Evolutionary conservation across 768 basidiomycete species (phyloP), one percentile per base, ranked within the genome.

Genomic region (Amanita polypyramis): DNA sequence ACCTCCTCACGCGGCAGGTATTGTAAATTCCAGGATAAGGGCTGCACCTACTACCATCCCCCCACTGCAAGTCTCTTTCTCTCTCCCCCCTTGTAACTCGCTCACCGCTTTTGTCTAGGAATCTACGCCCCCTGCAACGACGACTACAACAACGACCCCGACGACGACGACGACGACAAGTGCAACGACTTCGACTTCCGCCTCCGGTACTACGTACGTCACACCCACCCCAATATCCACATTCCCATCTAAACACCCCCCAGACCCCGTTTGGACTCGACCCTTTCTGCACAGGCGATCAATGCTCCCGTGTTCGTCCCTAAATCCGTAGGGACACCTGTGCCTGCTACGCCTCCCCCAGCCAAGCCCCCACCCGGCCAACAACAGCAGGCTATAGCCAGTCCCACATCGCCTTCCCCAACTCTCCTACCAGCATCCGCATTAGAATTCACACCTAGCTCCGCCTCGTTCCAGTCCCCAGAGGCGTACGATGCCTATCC

Each of bases 221-320:
- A 51, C 55, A 44, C 41, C 54, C 70, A 72, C 55, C 69, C 61
- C 44, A 35, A 33, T 12, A 19, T 40, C 47, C 45, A 36, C 33
- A 47, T 27, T 50, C 42, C 50, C 49, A 34, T 55, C 56, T 56
- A 54, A 54, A 49, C 25, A 27, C 35, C 45, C 43, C 46, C 9
- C 57, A 73, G 67, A 54, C 63, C 66, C 45, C 64, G 57, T 45
- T 62, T 70, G n/a, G 70, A 74, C 37, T 73, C 75, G 29, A 56
- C 63, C 3, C 64, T 72, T 10, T 73, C 77, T 2, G 73, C 82
- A 37, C 76, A 84, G 53, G 84, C 85, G 2, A 75, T 88, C 46
- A 85, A 90, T 60, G 88, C 88, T 1, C 86, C 89, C 30, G 79
- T 91, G 36, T 92, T 92, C 52, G 78, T 92, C 17, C 88, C 89